Conservation (phyloP, 805 yeast species). For the Candida tammaniensis region DNA sequence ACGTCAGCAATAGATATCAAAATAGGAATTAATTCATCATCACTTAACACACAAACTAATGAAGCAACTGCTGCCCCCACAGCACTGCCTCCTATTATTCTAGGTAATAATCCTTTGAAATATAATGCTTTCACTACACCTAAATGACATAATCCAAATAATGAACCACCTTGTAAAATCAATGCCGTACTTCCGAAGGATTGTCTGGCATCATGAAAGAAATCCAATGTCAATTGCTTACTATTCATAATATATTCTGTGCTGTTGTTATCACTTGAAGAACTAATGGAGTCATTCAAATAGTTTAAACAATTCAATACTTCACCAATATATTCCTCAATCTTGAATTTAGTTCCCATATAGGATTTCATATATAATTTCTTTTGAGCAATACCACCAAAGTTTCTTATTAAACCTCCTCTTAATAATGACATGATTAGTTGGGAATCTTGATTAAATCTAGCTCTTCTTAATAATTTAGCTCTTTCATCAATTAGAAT, state of each 20-base stretch:
- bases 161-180: constrained; percentile 89
- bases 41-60: constrained; percentile 69
- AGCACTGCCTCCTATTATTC: constrained; percentile 87
- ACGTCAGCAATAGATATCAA: constrained; percentile 37
- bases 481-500: constrained; percentile 73
- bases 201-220: constrained; percentile 82
- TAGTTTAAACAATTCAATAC: constrained; percentile 66
- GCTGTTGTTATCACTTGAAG: constrained; percentile 20
- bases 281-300: constrained; percentile 45
- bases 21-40: constrained; percentile 57
- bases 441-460: constrained; percentile 55
- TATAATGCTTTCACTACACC: constrained; percentile 89
- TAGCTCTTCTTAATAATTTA: constrained; percentile 57
- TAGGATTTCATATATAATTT: constrained; percentile 77
- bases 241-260: constrained; percentile 41
- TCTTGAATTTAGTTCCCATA: constrained; percentile 83
- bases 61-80: constrained; percentile 94
- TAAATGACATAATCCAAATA: constrained; percentile 90
- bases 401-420: constrained; percentile 82
- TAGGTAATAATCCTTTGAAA: constrained; percentile 71
- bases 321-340: constrained; percentile 82
- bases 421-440: constrained; percentile 65
- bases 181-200: constrained; percentile 89
- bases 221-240: constrained; percentile 62
- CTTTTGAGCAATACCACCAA: constrained; percentile 85